A percentile compares a stretch with the other conserved stretches of the same genome.
Conservation (phyloP, 352 stramenopile species). For the Phytophthora pseudosyringae region DNA sequence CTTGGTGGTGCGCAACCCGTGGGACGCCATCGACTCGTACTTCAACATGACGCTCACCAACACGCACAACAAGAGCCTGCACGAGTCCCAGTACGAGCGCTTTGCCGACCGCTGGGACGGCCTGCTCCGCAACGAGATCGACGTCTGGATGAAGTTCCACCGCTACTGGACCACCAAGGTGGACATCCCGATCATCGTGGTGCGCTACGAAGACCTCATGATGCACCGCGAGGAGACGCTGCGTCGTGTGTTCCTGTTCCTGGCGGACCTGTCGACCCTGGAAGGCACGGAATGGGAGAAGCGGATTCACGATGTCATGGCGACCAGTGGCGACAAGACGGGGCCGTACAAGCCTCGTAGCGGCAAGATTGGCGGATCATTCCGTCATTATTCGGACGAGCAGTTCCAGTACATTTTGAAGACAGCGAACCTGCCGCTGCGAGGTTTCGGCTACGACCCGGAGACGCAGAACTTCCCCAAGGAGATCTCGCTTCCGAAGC, state of each 20-base stretch:
- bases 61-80: slow-evolving; percentile 92
- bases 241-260: slow-evolving; percentile 83
- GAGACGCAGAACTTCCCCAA: slow-evolving; percentile 81
- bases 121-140: slow-evolving; percentile 91
- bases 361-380: slow-evolving; percentile 86
- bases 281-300: slow-evolving; percentile 82
- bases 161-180: slow-evolving; percentile 90
- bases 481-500: slow-evolving; percentile 71
- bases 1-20: slow-evolving; percentile 95
- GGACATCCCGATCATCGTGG: slow-evolving; percentile 91
- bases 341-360: slow-evolving; percentile 86
- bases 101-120: slow-evolving; percentile 91
- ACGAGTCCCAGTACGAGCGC: slow-evolving; percentile 86
- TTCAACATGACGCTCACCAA: slow-evolving; percentile 98
- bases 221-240: slow-evolving; percentile 81
- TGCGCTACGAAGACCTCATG: slow-evolving; percentile 93
- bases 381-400: slow-evolving; percentile 82
- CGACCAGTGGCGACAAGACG: slow-evolving; percentile 59
- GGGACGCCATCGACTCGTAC: slow-evolving; percentile 99
- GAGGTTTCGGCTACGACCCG: slow-evolving; percentile 88
- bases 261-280: slow-evolving; percentile 61
- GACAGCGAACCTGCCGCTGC: slow-evolving; percentile 75
- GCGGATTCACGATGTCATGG: slow-evolving; percentile 70
- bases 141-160: slow-evolving; percentile 93
- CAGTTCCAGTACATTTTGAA: slow-evolving; percentile 88